A percentile compares a stretch with the other conserved stretches of the same genome.
phyloP scores from a whole-genome alignment of 768 basidiomycete species.

The Infundibulicybe gibba region DNA sequence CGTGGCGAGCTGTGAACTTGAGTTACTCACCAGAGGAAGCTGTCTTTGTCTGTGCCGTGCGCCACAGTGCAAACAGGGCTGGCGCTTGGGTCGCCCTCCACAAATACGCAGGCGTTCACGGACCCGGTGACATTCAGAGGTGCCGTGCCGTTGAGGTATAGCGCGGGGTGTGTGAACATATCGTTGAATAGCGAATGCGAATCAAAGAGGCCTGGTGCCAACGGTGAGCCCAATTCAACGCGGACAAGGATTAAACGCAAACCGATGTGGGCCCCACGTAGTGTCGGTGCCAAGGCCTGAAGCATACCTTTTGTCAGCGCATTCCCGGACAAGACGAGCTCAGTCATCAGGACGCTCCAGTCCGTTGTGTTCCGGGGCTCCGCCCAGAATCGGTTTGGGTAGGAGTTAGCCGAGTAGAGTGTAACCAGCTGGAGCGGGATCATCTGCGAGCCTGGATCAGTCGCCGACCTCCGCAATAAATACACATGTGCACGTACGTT shows the following conservation, averaged over 20 bases:
- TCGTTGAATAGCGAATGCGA: constrained; percentile 40
- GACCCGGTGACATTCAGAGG: constrained; percentile 42
- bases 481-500: constrained; percentile 31
- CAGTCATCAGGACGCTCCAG: constrained; percentile 17
- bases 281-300: constrained; percentile 20
- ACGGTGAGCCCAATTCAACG: constrained; percentile 28
- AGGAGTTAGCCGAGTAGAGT: constrained; percentile 29
- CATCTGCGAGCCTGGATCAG: constrained; percentile 18
- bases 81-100: constrained; percentile 19
- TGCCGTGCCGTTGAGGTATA: constrained; percentile 40
- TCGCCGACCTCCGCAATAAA: background rate
- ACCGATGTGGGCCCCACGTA: constrained; percentile 44
- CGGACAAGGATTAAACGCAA: constrained; percentile 2
- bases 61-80: constrained; percentile 29
- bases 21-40: constrained; percentile 52
- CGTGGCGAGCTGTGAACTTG: background rate
- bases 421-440: constrained; percentile 35
- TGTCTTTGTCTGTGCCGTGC: constrained; percentile 45
- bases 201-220: too few species aligned
- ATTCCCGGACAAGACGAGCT: constrained; percentile 31
- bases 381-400: constrained; percentile 31
- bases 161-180: constrained; percentile 28
- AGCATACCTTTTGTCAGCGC: constrained; percentile 30
- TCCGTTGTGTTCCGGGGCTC: constrained; percentile 29
- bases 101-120: constrained; percentile 22